Base-by-base conservation (phyloP, 495 filamentous ascomycete species). In the Xylaria cubensis region DNA sequence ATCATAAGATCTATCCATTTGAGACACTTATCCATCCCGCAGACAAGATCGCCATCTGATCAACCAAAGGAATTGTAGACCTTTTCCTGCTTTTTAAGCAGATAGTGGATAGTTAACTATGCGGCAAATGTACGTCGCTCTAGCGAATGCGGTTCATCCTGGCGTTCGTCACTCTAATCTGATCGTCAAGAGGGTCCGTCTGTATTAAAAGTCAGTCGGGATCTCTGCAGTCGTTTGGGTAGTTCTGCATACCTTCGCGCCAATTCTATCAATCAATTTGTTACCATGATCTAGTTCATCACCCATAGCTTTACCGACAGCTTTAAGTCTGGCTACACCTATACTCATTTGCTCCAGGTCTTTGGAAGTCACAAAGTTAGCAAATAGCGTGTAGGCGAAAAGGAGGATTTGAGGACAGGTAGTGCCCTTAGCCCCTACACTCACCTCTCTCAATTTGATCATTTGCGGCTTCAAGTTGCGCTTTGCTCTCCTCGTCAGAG, bases 281-380 rank as follows among this genome's bases (percentile, higher is more conserved):
- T 95, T 95, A 80, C 94, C 91, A 63, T 86, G 84, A 58, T 95
- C 92, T 12, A 95, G 83, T 80, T 95, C 93, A 36, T 86, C 77
- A 29, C 92, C 90, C 42, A 93, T 93, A 13, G 90, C 92, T 63
- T 87, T 83, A 0, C 91, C 92, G 24, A 94, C 79, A 53, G 80
- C 82, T 55, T 94, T 92, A 80, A 97, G 78, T 68, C 88, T 80
- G 53, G 87, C 84, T 21, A 90, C 90, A 51, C 87, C 88, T 51
- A 86, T 83, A 48, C 87, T 78, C n/a, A 92, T 80, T 51, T 87
- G 81, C 76, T 91, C 86, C 71, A 73, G 15, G 21, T 73, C 71
- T 72, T 21, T 26, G 46, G 21, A 61, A 58, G 34, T 3, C 9
- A n/a, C 8, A 15, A 72, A 51, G 48, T 72, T 42, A 72, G 70